These are phyloP conservation scores for Psilocybe sp. DNA, from an alignment of 768 basidiomycete genomes.

Conservation along the genomic window DNA sequence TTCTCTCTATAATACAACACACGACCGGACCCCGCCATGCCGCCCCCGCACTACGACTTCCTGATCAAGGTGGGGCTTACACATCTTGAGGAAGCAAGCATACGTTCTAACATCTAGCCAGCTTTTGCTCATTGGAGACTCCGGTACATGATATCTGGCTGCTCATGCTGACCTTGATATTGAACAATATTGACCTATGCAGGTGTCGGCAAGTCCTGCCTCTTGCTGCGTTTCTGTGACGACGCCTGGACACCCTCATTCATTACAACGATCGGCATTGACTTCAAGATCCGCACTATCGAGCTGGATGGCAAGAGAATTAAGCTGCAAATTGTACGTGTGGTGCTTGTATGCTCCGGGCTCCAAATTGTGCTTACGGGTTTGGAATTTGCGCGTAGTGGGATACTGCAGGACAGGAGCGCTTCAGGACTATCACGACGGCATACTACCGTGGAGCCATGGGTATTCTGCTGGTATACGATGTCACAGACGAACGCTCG, in stretches of 20 bases:
- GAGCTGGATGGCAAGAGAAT: conserved; percentile 97
- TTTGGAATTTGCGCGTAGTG: conserved; percentile 50
- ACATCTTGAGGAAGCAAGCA: conserved; percentile 95
- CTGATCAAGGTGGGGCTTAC: conserved; percentile 93
- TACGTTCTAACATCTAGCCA: conserved; percentile 32
- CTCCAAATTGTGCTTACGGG: no score
- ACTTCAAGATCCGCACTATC: conserved; percentile 99
- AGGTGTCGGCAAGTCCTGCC: conserved; percentile 97
- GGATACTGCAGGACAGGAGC: conserved; percentile 99
- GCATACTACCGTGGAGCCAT: conserved; percentile 99
- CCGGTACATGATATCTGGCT: conserved; percentile 51
- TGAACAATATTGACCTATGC: conserved; percentile 6
- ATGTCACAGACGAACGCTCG: conserved; percentile 91
- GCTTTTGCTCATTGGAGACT: conserved; percentile 95
- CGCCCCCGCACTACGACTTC: conserved; percentile 95
- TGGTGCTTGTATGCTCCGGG: neutral
- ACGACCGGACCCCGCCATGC: conserved; percentile 44
- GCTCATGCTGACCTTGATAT: conserved; percentile 3
- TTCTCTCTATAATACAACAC: no score
- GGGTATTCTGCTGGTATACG: conserved; percentile 98
- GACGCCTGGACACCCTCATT: conserved; percentile 99
- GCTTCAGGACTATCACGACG: conserved; percentile 97
- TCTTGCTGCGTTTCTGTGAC: conserved; percentile 96
- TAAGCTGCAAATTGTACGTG: conserved; percentile 95
- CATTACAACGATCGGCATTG: conserved; percentile 99